Evolutionary conservation across 257 asterid genomes (phyloP).

Genomic region (Solanum lycopersicoides): DNA sequence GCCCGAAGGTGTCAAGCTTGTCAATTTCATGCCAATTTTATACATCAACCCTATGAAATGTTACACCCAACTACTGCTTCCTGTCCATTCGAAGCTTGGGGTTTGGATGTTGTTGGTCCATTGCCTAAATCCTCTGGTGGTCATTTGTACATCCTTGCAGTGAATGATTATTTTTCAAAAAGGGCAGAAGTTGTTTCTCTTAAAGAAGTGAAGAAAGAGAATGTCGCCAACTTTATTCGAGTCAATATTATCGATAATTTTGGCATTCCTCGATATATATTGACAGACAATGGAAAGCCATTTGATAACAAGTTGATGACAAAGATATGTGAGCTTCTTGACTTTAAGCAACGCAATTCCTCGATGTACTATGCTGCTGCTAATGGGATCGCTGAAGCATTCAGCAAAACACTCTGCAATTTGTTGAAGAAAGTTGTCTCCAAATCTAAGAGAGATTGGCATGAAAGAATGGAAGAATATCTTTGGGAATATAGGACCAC

Average conservation of each 20-base stretch:
- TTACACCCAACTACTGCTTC: not conserved
- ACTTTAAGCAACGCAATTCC: not conserved
- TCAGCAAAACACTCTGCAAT: not conserved
- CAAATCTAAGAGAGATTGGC: not conserved
- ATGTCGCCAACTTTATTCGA: not conserved
- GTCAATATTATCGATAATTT: too few relatives aligned
- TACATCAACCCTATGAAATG: too few relatives aligned
- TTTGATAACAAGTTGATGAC: not conserved
- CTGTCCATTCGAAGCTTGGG: accelerated
- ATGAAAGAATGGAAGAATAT: too few relatives aligned
- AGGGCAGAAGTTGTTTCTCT: not conserved
- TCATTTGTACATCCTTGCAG: not conserved
- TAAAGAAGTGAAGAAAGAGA: not conserved
- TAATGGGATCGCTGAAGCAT: not conserved
- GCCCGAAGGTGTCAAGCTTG: not conserved
- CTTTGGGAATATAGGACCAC: not conserved
- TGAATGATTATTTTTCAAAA: too few relatives aligned
- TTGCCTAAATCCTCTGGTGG: not conserved
- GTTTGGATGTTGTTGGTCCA: not conserved
- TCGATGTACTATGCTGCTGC: not conserved
- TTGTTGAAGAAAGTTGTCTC: not conserved
- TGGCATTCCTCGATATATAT: too few relatives aligned
- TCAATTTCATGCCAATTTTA: too few relatives aligned
- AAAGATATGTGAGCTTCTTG: not conserved
- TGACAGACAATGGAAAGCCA: too few relatives aligned